phyloP scores from a whole-genome alignment of 2,329 filamentous ascomycete genomes.

The Penicillium digitatum region DNA sequence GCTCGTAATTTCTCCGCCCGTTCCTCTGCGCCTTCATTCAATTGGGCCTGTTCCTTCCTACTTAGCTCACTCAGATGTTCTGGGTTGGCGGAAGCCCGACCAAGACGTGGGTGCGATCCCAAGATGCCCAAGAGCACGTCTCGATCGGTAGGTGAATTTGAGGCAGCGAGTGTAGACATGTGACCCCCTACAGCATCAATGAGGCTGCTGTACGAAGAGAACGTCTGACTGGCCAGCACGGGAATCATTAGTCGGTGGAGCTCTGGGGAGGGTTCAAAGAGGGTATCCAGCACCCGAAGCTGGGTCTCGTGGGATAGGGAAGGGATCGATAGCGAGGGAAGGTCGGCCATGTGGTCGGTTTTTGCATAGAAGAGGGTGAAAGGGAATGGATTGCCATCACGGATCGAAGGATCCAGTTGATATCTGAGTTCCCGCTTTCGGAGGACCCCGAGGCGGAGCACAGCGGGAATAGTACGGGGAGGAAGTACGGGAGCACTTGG shows the following conservation, averaged over 20 bases:
- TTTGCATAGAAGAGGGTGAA: not conserved
- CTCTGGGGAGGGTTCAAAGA: constrained; percentile 77
- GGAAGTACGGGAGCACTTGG: no score
- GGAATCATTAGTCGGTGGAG: constrained; percentile 70
- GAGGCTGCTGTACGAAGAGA: constrained; percentile 65
- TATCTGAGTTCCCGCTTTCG: constrained; percentile 12
- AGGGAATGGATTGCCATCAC: constrained; percentile 1
- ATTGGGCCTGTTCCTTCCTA: constrained; percentile 72
- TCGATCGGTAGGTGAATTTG: constrained; percentile 49
- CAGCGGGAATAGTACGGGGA: constrained; percentile 5
- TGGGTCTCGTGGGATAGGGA: constrained; percentile 55
- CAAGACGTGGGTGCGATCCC: constrained; percentile 76
- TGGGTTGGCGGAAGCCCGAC: constrained; percentile 54
- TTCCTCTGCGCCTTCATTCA: constrained; percentile 56
- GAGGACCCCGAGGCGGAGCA: constrained; percentile 19
- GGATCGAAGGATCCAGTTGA: not conserved
- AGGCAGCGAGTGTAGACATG: constrained; percentile 58
- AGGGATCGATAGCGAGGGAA: constrained; percentile 60
- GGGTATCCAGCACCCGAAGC: constrained; percentile 60
- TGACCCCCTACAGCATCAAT: constrained; percentile 63
- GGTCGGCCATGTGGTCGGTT: constrained; percentile 26
- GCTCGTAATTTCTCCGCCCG: constrained; percentile 50
- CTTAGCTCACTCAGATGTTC: constrained; percentile 69
- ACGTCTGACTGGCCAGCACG: constrained; percentile 57
- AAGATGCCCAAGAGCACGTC: constrained; percentile 67